Conservation (phyloP, 1,139 yeast species). For the Debaryomyces sp. region DNA sequence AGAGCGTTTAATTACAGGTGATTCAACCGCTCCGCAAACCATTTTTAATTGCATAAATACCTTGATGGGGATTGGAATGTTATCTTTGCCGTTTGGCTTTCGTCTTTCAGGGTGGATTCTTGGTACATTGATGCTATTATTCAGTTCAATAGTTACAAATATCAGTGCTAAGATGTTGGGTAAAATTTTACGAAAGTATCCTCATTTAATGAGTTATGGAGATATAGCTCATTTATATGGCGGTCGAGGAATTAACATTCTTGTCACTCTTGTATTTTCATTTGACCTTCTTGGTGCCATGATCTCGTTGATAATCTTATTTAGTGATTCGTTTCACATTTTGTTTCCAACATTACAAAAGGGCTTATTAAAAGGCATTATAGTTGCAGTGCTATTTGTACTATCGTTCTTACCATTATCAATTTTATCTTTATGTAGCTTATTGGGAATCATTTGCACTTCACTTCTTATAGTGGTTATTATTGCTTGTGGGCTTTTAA, state of each 20-base stretch:
- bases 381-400: slow-evolving; percentile 54
- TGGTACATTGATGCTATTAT: slow-evolving; percentile 56
- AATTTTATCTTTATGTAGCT: slow-evolving; percentile 68
- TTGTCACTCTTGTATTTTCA: slow-evolving; percentile 73
- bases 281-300: slow-evolving; percentile 80
- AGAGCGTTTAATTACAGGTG: slow-evolving; percentile 22
- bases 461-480: slow-evolving; percentile 61
- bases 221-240: slow-evolving; percentile 50
- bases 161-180: slow-evolving; percentile 65
- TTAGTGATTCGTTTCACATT: slow-evolving; percentile 80
- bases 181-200: slow-evolving; percentile 30
- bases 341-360: slow-evolving; percentile 57
- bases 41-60: slow-evolving; percentile 86
- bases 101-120: slow-evolving; percentile 78
- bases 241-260: slow-evolving; percentile 49
- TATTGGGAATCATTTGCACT: slow-evolving; percentile 76
- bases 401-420: slow-evolving; percentile 77
- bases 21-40: slow-evolving; percentile 79
- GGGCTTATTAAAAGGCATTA: slow-evolving; percentile 49
- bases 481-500: slow-evolving; percentile 62
- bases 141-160: slow-evolving; percentile 65
- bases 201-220: slow-evolving; percentile 39
- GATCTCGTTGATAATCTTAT: slow-evolving; percentile 72
- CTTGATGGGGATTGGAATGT: slow-evolving; percentile 81
- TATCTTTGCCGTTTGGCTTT: slow-evolving; percentile 82